A percentile compares a stretch with the other conserved stretches of the same genome.
phyloP scores from a whole-genome alignment of 1,284 basidiomycete genomes.

The Malassezia caprae region DNA sequence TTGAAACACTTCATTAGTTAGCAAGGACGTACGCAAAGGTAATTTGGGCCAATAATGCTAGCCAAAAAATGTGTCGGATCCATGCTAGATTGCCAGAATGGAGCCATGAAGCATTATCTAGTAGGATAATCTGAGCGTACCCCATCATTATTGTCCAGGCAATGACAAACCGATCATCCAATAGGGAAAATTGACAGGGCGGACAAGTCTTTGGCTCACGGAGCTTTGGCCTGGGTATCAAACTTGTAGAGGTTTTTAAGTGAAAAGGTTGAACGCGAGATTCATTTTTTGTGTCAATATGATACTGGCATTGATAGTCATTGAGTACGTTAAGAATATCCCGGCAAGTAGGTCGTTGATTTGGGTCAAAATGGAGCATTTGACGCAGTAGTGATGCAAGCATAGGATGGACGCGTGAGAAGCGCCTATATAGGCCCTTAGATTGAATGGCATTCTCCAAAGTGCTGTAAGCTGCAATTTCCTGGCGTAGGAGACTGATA shows the following conservation, averaged over 20 bases:
- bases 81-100: not conserved
- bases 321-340: constrained; percentile 3
- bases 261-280: not conserved
- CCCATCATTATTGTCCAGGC: not conserved
- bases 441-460: not conserved
- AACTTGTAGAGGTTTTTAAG: not conserved
- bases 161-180: not conserved
- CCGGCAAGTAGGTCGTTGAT: constrained; percentile 5
- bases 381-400: not conserved
- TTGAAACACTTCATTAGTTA: not conserved
- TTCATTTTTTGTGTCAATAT: not conserved
- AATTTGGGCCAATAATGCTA: not conserved
- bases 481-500: constrained; percentile 59
- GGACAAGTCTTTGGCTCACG: not conserved
- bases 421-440: not conserved
- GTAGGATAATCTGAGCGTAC: not conserved
- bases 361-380: constrained; percentile 10
- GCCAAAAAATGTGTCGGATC: not conserved
- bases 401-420: not conserved
- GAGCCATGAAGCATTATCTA: not conserved
- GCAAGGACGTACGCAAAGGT: not conserved
- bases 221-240: not conserved
- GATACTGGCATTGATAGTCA: not conserved
- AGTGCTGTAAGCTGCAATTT: constrained; percentile 59
- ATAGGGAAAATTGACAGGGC: not conserved